phyloP scores from a whole-genome alignment of 306 rosid species.

The Rosa rugosa region DNA sequence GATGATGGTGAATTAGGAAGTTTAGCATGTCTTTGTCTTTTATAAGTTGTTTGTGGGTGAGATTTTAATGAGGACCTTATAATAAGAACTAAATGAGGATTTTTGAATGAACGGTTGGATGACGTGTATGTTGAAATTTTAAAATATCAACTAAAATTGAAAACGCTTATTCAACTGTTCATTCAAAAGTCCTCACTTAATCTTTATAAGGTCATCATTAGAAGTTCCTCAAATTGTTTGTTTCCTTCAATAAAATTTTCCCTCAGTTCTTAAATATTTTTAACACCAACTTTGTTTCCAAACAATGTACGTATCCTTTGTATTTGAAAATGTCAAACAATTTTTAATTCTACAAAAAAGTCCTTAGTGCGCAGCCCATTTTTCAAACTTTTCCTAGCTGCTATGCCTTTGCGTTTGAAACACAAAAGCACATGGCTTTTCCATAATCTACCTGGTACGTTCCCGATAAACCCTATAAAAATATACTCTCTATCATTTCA shows the following conservation, averaged over 20 bases:
- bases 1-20: neutral
- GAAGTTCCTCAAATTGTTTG: too few species aligned
- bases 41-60: too few species aligned
- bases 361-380: neutral
- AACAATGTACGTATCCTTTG: neutral
- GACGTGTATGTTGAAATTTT: too few species aligned
- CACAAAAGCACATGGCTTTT: neutral
- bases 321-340: neutral
- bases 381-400: neutral
- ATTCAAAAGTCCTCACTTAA: too few species aligned
- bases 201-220: too few species aligned
- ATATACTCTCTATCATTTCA: neutral
- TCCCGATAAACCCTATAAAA: neutral
- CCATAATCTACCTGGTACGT: neutral
- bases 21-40: neutral
- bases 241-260: neutral
- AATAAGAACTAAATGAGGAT: too few species aligned
- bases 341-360: neutral
- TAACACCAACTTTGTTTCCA: neutral
- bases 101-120: too few species aligned
- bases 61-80: too few species aligned
- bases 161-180: too few species aligned
- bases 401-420: neutral
- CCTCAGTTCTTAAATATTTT: neutral
- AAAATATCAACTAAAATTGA: too few species aligned